These are phyloP conservation scores for Rehmannia glutinosa DNA, from an alignment of 257 asterid genomes.

Conservation along the genomic window DNA sequence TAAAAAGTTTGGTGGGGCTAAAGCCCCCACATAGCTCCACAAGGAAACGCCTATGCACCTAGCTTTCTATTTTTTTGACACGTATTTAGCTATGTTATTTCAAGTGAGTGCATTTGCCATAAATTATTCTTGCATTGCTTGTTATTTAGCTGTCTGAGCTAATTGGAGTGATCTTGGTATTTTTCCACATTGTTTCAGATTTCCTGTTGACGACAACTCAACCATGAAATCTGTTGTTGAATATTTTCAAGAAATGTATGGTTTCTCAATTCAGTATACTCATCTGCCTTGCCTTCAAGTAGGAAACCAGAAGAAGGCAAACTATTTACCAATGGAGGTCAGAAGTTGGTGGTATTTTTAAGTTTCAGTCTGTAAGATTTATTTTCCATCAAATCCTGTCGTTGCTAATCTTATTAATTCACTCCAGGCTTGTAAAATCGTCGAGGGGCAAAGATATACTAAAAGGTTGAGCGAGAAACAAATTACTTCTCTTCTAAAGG, in stretches of 20 bases:
- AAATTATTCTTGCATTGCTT: neutral
- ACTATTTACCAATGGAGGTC: slow-evolving; percentile 99
- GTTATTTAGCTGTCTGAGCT: neutral
- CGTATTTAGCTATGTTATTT: too few relatives aligned
- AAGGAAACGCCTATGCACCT: too few relatives aligned
- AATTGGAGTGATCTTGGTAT: neutral
- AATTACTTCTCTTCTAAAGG: slow-evolving; percentile 86
- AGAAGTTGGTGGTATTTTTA: neutral
- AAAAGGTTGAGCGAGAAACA: slow-evolving; percentile 95
- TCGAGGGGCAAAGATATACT: slow-evolving; percentile 97
- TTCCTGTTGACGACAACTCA: slow-evolving; percentile 86
- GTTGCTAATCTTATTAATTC: too few relatives aligned
- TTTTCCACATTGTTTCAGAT: slow-evolving; percentile 37
- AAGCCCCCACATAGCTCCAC: too few relatives aligned
- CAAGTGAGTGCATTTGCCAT: neutral
- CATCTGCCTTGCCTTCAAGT: slow-evolving; percentile 99
- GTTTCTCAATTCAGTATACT: slow-evolving; percentile 76
- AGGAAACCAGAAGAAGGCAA: slow-evolving; percentile 99
- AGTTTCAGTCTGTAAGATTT: neutral
- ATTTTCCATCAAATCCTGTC: neutral
- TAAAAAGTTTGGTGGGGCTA: too few relatives aligned
- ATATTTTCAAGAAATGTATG: slow-evolving; percentile 95
- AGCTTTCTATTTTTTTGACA: too few relatives aligned
- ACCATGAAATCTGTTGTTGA: slow-evolving; percentile 96
- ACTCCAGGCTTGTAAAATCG: slow-evolving; percentile 92